Evolutionary conservation across 2,329 filamentous ascomycete species (phyloP).

Genomic region (Colletotrichum salicis): DNA sequence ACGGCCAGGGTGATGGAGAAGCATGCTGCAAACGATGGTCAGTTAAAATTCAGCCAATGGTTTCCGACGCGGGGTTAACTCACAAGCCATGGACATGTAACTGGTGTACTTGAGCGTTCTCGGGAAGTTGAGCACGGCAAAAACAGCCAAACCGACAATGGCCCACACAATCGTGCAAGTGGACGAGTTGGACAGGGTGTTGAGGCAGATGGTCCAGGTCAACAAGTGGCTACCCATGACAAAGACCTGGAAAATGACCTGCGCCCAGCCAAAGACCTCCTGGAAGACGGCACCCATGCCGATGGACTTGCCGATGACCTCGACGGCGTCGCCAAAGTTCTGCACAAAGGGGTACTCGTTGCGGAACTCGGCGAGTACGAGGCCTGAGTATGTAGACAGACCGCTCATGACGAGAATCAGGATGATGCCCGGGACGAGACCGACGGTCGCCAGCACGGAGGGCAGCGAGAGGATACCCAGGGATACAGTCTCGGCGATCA

Average conservation of each 20-base stretch:
- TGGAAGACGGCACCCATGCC: slow-evolving; percentile 64
- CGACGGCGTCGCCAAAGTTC: slow-evolving; percentile 73
- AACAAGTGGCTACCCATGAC: slow-evolving; percentile 77
- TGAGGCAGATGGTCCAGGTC: slow-evolving; percentile 74
- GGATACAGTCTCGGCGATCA: slow-evolving; percentile 57
- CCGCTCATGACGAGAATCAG: slow-evolving; percentile 74
- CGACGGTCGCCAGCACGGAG: slow-evolving; percentile 77
- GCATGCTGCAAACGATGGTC: slow-evolving; percentile 53
- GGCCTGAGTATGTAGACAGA: slow-evolving; percentile 73
- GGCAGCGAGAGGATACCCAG: slow-evolving; percentile 76
- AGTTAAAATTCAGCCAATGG: neutral
- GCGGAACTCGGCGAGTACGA: slow-evolving; percentile 73
- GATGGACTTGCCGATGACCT: slow-evolving; percentile 60
- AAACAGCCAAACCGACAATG: slow-evolving; percentile 67
- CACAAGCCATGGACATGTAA: slow-evolving; percentile 68
- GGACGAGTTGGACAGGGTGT: slow-evolving; percentile 68
- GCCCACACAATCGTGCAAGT: slow-evolving; percentile 73
- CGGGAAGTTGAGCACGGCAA: slow-evolving; percentile 68
- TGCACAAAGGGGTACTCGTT: slow-evolving; percentile 74
- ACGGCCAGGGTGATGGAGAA: slow-evolving; percentile 71
- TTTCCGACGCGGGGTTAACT: slow-evolving; percentile 22
- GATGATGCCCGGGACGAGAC: slow-evolving; percentile 78
- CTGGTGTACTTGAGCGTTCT: slow-evolving; percentile 71
- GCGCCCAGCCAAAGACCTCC: slow-evolving; percentile 68
- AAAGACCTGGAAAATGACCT: slow-evolving; percentile 72